Percentiles rank a stretch among this genome's conserved stretches.
Evolutionary conservation across 2,329 filamentous ascomycete species (phyloP).

Genomic region (Thermoascus crustaceus): DNA sequence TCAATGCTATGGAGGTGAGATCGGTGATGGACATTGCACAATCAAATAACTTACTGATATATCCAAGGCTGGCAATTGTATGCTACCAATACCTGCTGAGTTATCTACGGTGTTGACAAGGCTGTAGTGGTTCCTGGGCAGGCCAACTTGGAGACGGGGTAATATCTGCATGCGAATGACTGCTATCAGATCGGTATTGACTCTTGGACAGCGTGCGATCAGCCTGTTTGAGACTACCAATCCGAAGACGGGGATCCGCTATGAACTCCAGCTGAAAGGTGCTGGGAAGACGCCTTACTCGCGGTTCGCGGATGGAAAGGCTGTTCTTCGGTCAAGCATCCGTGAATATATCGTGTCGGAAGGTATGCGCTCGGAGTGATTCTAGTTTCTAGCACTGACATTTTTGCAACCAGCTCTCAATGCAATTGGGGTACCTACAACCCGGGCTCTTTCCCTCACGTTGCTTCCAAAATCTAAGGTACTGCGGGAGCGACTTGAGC

Average conservation of each 20-base stretch:
- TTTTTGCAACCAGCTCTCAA: slow-evolving; percentile 48
- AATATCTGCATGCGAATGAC: slow-evolving; percentile 10
- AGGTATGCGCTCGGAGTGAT: slow-evolving; percentile 33
- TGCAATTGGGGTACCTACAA: slow-evolving; percentile 76
- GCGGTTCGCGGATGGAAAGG: slow-evolving; percentile 91
- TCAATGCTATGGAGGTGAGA: slow-evolving; percentile 81
- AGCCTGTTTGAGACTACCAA: slow-evolving; percentile 87
- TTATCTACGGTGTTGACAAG: slow-evolving; percentile 26
- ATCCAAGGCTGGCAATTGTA: slow-evolving; percentile 43
- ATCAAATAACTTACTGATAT: slow-evolving; percentile 11
- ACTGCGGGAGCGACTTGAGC: slow-evolving; percentile 70
- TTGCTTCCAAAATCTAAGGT: slow-evolving; percentile 66
- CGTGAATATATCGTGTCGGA: slow-evolving; percentile 92
- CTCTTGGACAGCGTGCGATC: slow-evolving; percentile 57
- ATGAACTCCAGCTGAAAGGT: slow-evolving; percentile 91
- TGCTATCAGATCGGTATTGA: slow-evolving; percentile 5
- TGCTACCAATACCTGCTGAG: slow-evolving; percentile 11
- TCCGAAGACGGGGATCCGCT: slow-evolving; percentile 59
- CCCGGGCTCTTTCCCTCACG: slow-evolving; percentile 75
- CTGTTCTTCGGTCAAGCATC: slow-evolving; percentile 85
- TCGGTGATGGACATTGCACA: slow-evolving; percentile 43
- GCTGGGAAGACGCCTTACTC: slow-evolving; percentile 91
- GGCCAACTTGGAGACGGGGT: slow-evolving; percentile 86
- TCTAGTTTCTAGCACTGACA: slow-evolving; percentile 2
- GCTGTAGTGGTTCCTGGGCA: slow-evolving; percentile 69